phyloP scores from a whole-genome alignment of 805 yeast genomes.

The Ogataea pini region DNA sequence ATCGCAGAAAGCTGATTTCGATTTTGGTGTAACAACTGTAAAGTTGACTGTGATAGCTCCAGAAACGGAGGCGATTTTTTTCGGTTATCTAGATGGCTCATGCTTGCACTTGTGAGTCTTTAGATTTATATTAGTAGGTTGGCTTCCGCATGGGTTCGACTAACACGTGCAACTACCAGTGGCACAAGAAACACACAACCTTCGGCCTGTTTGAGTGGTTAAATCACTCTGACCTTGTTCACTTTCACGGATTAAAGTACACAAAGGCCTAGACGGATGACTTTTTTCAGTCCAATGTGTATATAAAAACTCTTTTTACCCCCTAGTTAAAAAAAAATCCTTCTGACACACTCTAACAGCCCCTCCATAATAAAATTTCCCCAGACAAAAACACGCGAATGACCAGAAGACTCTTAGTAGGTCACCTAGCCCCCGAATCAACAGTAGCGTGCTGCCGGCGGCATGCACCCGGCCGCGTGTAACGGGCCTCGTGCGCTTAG shows the following conservation, averaged over 20 bases:
- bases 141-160: conserved; percentile 1
- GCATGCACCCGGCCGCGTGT: neutral
- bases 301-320: neutral
- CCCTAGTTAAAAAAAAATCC: conserved; percentile 1
- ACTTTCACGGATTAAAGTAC: neutral
- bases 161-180: neutral
- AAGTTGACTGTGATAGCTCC: conserved; percentile 33
- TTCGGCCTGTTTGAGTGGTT: conserved; percentile 2
- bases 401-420: conserved; percentile 1
- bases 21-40: conserved; percentile 26
- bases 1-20: conserved; percentile 25
- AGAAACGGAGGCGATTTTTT: conserved; percentile 34
- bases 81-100: conserved; percentile 27
- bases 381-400: conserved; percentile 6
- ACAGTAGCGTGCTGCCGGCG: too few species aligned
- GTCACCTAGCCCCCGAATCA: neutral
- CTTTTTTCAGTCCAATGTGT: neutral
- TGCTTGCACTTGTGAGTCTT: conserved; percentile 8
- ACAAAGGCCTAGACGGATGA: neutral
- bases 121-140: neutral
- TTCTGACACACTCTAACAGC: neutral
- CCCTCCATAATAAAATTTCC: conserved; percentile 5
- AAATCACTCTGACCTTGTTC: conserved; percentile 2
- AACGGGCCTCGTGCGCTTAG: neutral
- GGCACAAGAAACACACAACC: neutral